Evolutionary conservation across 106 monocot genomes (phyloP), one percentile per base, ranked within the genome.

Genomic region (Dioscorea alata): DNA sequence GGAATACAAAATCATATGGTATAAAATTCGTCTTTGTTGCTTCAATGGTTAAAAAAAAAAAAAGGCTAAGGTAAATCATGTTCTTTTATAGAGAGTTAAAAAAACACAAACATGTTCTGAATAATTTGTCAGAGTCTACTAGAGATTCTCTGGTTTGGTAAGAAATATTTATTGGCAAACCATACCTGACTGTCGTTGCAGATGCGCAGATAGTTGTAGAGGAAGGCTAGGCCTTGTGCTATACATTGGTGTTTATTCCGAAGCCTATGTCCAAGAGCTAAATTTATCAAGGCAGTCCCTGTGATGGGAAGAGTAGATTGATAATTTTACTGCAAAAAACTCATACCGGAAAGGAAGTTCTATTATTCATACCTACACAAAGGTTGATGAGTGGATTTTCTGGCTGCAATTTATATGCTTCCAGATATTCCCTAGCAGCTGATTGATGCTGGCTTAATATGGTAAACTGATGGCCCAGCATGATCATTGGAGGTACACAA

Each of bases 271-370:
- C 92, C 92, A 61, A 90, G 90, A 33, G 97, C 83, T 57, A 99
- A 76, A 69, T 90, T 99, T 72, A 99, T 85, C 67, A 99, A 83
- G 64, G 97, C 64, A 49, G 90, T 85, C 12, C 91, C 96, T 96
- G 86, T 53, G 54, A 84, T 6, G 60, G 54, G 28, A 63, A 64
- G 34, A 70, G 49, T 42, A 68, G 64, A 15, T 60, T 48, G 20
- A 22, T 60, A 13, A 28, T 2, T 56, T 19, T 48, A 42, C 51
- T 18, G 18, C 13, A 50, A n/a, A n/a, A 23, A 28, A 66, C 13
- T 3, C 16, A 6, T 22, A 33, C 4, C 56, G 66, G 17, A 18
- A n/a, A 63, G 25, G 23, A 21, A 59, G 17, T 57, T 63, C 2
- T 18, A n/a, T 6, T n/a, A 48, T 63, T 10, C 66, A 63, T 86